A percentile compares a stretch with the other conserved stretches of the same genome.
Evolutionary conservation across 495 filamentous ascomycete species (phyloP).

Genomic region (Oleoguttula mirabilis): DNA sequence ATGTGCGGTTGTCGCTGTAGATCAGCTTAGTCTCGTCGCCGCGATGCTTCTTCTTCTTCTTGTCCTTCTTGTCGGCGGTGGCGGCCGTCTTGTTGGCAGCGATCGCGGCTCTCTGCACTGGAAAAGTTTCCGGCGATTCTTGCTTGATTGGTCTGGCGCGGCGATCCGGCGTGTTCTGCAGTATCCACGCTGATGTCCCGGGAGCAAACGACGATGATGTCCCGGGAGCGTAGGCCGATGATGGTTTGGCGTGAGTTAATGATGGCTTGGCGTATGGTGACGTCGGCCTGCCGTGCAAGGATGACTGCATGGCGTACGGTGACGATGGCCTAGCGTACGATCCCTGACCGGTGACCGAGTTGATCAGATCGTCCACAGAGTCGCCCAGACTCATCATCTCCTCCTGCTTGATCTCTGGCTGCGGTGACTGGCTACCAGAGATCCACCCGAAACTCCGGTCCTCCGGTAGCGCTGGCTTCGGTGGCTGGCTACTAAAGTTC

Average conservation of each 20-base stretch:
- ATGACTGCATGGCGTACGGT: too few species aligned
- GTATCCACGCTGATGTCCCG: not conserved
- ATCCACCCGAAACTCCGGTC: not conserved
- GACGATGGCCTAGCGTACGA: too few species aligned
- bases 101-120: not conserved
- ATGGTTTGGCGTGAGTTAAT: too few species aligned
- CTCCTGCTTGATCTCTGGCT: not conserved
- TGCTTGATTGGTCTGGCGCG: not conserved
- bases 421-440: too few species aligned
- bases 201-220: not conserved
- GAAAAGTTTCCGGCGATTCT: not conserved
- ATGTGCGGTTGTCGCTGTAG: not conserved
- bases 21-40: not conserved
- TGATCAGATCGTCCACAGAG: slow-evolving; percentile 6
- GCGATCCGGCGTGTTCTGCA: not conserved
- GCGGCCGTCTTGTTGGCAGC: not conserved
- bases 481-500: not conserved
- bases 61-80: not conserved
- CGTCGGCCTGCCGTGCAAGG: too few species aligned
- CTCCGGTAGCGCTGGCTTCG: not conserved
- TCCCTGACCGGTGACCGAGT: not conserved
- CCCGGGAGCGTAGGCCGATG: too few species aligned
- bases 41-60: not conserved
- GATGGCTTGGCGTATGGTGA: too few species aligned
- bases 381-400: not conserved